Conservation (phyloP, 352 stramenopile species). For the Pythium monospermum region DNA sequence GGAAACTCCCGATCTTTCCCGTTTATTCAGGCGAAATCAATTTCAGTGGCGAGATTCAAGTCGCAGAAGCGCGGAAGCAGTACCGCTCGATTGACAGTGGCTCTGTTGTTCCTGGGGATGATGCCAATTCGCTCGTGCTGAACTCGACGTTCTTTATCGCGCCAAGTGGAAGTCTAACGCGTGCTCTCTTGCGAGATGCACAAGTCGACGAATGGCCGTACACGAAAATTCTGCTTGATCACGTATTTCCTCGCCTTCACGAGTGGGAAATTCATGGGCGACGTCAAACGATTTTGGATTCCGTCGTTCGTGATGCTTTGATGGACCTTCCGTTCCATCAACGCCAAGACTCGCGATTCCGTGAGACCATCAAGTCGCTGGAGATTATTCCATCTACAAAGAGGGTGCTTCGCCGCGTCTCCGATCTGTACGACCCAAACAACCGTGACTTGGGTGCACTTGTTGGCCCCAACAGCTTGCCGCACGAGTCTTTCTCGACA, state of each 20-base stretch:
- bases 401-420: slow-evolving; percentile 37
- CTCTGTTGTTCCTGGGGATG: slow-evolving; percentile 32
- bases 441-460: slow-evolving; percentile 57
- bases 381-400: slow-evolving; percentile 55
- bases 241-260: slow-evolving; percentile 51
- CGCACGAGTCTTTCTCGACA: slow-evolving; percentile 40
- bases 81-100: slow-evolving; percentile 11
- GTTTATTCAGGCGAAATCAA: slow-evolving; percentile 2
- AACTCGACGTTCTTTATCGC: slow-evolving; percentile 45
- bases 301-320: slow-evolving; percentile 41
- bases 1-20: slow-evolving; percentile 16
- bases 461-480: slow-evolving; percentile 62
- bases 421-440: slow-evolving; percentile 66
- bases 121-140: slow-evolving; percentile 42
- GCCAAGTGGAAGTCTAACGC: slow-evolving; percentile 23
- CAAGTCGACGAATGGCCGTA: slow-evolving; percentile 52
- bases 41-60: not conserved
- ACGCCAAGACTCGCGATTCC: slow-evolving; percentile 42
- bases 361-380: slow-evolving; percentile 31
- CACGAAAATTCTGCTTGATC: slow-evolving; percentile 49
- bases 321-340: slow-evolving; percentile 50
- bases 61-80: not conserved
- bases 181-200: slow-evolving; percentile 43
- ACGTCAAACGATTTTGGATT: slow-evolving; percentile 31
- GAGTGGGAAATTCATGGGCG: slow-evolving; percentile 27